Conservation (phyloP, 177 flowering plant species). For the Telopea speciosissima region DNA sequence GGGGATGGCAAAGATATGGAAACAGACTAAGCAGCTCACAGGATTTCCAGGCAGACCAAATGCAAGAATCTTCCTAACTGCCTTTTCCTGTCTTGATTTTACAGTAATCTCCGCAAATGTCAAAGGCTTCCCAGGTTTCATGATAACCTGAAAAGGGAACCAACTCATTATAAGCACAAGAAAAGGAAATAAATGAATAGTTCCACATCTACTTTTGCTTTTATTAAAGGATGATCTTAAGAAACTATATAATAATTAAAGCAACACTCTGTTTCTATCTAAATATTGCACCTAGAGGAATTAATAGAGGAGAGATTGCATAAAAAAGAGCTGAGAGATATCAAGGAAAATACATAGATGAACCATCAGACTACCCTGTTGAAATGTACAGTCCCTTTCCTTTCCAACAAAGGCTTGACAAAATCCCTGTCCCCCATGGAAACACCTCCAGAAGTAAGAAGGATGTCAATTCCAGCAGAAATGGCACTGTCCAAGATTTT, state of each 20-base stretch:
- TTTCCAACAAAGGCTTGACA: slow-evolving; percentile 75
- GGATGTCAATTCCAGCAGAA: slow-evolving; percentile 54
- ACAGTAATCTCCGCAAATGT: slow-evolving; percentile 67
- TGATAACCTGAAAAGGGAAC: slow-evolving; percentile 47
- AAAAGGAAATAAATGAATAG: background rate
- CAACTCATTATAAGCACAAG: slow-evolving; percentile 6
- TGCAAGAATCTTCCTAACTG: slow-evolving; percentile 56
- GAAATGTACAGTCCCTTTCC: slow-evolving; percentile 63
- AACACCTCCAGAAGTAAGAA: slow-evolving; percentile 93
- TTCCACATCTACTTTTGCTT: background rate
- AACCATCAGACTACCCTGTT: slow-evolving; percentile 42
- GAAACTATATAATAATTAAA: too few species aligned
- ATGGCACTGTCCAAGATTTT: slow-evolving; percentile 49
- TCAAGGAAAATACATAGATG: slow-evolving; percentile 5
- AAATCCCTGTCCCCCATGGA: slow-evolving; percentile 97
- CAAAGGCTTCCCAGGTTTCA: slow-evolving; percentile 95
- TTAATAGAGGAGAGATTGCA: background rate
- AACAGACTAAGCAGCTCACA: slow-evolving; percentile 88
- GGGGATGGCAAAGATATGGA: slow-evolving; percentile 76
- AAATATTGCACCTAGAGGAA: slow-evolving; percentile 1
- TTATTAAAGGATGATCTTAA: background rate
- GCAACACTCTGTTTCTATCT: background rate
- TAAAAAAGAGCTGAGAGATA: slow-evolving; percentile 1
- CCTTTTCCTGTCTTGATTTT: slow-evolving; percentile 23
- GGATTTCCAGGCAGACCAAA: slow-evolving; percentile 99